Evolutionary conservation across 768 basidiomycete genomes (phyloP).

Genomic region (Mycena filopes): DNA sequence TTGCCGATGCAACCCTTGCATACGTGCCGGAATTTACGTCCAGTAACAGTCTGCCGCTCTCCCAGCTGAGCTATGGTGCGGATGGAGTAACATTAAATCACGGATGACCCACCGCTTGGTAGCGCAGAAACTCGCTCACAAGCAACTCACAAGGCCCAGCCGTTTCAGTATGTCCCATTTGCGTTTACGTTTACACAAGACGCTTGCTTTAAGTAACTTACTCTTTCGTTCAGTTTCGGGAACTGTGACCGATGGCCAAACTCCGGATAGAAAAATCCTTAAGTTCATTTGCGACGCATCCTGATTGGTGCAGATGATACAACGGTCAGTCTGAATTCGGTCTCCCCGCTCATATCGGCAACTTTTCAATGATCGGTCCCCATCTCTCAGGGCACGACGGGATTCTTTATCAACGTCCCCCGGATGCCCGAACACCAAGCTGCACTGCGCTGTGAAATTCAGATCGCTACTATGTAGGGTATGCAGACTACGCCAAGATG

Average conservation of each 20-base stretch:
- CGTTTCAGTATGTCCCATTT: background rate
- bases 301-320: background rate
- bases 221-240: too few species aligned
- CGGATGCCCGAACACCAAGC: background rate
- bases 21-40: constrained; percentile 9
- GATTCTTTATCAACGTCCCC: constrained; percentile 9
- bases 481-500: constrained; percentile 6
- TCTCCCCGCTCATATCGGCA: too few species aligned
- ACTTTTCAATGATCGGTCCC: too few species aligned
- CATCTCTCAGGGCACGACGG: background rate
- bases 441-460: constrained; percentile 4
- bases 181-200: too few species aligned
- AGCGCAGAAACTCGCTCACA: background rate
- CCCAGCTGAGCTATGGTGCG: background rate
- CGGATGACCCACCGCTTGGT: constrained; percentile 1
- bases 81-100: background rate
- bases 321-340: background rate
- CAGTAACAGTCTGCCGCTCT: background rate
- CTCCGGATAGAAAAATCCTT: constrained; percentile 7
- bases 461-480: background rate
- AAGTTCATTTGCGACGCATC: constrained; percentile 1
- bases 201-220: too few species aligned
- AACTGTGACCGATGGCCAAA: background rate
- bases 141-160: background rate
- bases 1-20: background rate